Percentiles rank a stretch among this genome's conserved stretches.
These are phyloP conservation scores for Solanum ossicruentum DNA, from an alignment of 257 asterid species.

Conservation along the genomic window DNA sequence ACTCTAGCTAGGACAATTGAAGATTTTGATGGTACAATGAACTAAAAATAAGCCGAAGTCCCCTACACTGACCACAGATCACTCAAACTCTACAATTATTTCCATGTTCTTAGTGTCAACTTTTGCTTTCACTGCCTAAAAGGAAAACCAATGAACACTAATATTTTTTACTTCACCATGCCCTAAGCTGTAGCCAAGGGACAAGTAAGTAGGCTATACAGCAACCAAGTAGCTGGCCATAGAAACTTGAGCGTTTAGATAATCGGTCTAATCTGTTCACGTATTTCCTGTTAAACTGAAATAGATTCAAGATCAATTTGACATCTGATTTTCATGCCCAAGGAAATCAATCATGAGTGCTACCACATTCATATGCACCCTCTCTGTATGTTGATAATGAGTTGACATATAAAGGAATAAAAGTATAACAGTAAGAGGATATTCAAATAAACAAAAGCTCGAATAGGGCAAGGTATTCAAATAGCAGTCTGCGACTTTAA, in stretches of 20 bases:
- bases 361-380: not conserved
- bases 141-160: not conserved
- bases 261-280: not conserved
- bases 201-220: not conserved
- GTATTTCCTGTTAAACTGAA: not conserved
- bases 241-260: too few relatives aligned
- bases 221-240: not conserved
- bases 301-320: not conserved
- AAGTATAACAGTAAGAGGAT: not conserved
- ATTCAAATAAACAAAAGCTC: not conserved
- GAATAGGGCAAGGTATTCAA: not conserved
- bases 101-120: not conserved
- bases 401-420: not conserved
- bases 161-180: not conserved
- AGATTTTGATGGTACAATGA: not conserved
- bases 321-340: not conserved
- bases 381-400: not conserved
- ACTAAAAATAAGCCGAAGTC: not conserved
- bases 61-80: not conserved
- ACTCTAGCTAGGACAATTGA: not conserved
- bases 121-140: not conserved
- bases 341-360: not conserved
- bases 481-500: not conserved
- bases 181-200: not conserved
- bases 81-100: not conserved